Evolutionary conservation across 352 stramenopile species (phyloP).

Genomic region (Phytophthora ramorum): DNA sequence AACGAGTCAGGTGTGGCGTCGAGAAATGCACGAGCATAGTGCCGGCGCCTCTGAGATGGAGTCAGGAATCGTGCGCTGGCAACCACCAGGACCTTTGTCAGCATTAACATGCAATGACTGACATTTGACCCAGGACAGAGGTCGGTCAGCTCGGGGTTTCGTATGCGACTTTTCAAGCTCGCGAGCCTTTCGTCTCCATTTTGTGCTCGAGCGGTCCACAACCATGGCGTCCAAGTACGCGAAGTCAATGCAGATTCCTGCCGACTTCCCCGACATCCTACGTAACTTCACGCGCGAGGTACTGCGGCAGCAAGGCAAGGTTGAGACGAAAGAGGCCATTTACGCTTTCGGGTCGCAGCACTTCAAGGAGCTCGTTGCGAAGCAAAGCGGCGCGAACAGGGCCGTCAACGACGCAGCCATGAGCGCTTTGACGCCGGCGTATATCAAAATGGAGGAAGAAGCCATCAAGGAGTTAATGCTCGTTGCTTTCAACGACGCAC

Average conservation of each 20-base stretch:
- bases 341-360: constrained; percentile 78
- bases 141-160: no score
- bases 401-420: constrained; percentile 8
- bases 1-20: constrained; percentile 10
- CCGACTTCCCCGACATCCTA: constrained; percentile 77
- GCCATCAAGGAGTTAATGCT: constrained; percentile 57
- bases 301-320: constrained; percentile 81
- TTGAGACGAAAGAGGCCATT: constrained; percentile 83
- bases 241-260: constrained; percentile 79
- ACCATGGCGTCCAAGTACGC: constrained; percentile 87
- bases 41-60: constrained; percentile 19
- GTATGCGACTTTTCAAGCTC: constrained; percentile 18
- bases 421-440: constrained; percentile 41
- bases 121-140: no score
- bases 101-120: no score
- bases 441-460: constrained; percentile 72
- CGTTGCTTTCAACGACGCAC: constrained; percentile 51
- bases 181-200: background rate
- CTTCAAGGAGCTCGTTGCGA: constrained; percentile 67
- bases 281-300: constrained; percentile 83
- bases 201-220: background rate
- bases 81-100: no score
- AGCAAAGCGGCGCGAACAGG: constrained; percentile 33
- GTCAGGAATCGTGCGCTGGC: constrained; percentile 25
- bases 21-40: constrained; percentile 23